Conservation (phyloP, 768 basidiomycete genomes). For the Galerina sulciceps region DNA sequence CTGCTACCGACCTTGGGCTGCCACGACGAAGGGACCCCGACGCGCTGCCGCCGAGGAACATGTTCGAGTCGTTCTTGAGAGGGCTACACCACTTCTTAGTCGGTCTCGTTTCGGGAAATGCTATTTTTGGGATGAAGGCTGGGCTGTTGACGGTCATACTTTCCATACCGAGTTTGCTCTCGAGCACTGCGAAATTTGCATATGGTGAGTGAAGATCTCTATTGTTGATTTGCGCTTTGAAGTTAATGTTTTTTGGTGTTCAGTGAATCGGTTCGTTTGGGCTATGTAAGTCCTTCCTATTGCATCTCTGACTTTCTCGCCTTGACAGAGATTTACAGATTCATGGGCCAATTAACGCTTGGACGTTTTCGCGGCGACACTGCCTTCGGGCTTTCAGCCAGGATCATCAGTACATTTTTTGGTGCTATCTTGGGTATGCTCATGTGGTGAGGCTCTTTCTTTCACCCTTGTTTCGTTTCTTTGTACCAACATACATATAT, state of each 20-base stretch:
- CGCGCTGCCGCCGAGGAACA: conserved; percentile 69
- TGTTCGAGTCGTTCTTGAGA: conserved; percentile 55
- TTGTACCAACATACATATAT: background rate
- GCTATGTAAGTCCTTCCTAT: conserved; percentile 52
- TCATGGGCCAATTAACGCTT: conserved; percentile 78
- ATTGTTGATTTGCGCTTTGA: background rate
- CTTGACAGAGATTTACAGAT: conserved; percentile 36
- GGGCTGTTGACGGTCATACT: conserved; percentile 64
- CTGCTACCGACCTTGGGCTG: conserved; percentile 53
- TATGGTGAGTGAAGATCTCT: conserved; percentile 20
- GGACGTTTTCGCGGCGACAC: conserved; percentile 80
- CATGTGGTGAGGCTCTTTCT: conserved; percentile 57
- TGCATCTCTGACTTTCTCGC: background rate
- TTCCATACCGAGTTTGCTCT: conserved; percentile 61
- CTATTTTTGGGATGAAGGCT: conserved; percentile 73
- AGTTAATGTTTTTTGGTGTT: conserved; percentile 8
- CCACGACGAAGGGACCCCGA: conserved; percentile 72
- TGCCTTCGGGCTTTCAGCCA: conserved; percentile 62
- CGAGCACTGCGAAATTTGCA: conserved; percentile 50
- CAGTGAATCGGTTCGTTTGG: conserved; percentile 73
- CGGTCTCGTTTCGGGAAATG: conserved; percentile 58
- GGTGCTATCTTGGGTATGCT: conserved; percentile 66
- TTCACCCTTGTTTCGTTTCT: background rate
- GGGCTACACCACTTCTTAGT: conserved; percentile 42
- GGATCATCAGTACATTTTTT: conserved; percentile 66